Evolutionary conservation across 164 flowering plant genomes (phyloP), one percentile per base, ranked within the genome.

Genomic region (Houttuynia cordata): DNA sequence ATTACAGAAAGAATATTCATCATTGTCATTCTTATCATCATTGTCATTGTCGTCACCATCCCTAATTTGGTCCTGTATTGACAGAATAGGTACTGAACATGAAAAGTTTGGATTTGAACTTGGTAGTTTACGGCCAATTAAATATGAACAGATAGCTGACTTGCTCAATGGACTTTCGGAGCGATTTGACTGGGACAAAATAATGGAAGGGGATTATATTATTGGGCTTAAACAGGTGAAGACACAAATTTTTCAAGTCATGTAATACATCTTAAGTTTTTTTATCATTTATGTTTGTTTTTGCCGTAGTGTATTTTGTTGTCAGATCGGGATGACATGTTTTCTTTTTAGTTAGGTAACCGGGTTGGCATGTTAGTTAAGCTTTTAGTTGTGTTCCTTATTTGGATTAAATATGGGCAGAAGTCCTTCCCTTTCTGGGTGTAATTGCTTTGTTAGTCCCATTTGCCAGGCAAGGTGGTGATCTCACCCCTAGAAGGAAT

Each of bases 41-140:
- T 6, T 30, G 37, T 6, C 6, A 6, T 30, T 30, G 37, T 30
- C 37, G 6, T 30, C 37, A 30, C 6, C 37, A 30, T 30, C 37
- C 2, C 45, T 67, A 47, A 24, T 57, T 39, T 20, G 39, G 18
- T 15, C 41, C 64, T 62, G 24, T 57, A 50, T 57, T 70, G 62
- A 64, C 96, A 94, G 99, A 79, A 88, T 91, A 72, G 99, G 99
- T 52, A 94, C 99, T 55, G 99, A 94, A 70, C 99, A 94, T 73
- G 97, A 94, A 71, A 94, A 94, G 71, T 94, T 94, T 73, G 99
- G 99, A 59, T 94, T 94, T 77, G 90, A 94, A 70, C 49, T 79
- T 64, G 76, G 58, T 62, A 81, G 84, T 60, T 70, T 88, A 64
- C 78, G 81, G 7, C 97, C 99, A 12, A 75, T 94, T 76, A 86